Evolutionary conservation across 2,329 filamentous ascomycete species (phyloP).

Genomic region (Talaromyces sp.): DNA sequence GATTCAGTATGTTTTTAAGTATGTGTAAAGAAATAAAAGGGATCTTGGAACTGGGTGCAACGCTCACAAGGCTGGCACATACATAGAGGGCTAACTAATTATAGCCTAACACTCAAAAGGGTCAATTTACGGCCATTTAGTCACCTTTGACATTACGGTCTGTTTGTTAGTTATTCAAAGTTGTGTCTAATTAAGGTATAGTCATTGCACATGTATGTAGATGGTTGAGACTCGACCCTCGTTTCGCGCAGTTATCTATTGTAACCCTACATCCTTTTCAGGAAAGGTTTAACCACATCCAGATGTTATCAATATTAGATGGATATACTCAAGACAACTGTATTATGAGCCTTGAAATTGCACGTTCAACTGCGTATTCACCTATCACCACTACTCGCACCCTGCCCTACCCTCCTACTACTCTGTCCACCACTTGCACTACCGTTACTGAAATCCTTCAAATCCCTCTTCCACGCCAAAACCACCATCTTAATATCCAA

Average conservation of each 20-base stretch:
- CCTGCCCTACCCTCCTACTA: neutral
- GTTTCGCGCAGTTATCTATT: neutral
- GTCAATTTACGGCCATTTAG: neutral
- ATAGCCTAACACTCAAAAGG: neutral
- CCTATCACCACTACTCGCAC: neutral
- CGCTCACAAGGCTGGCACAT: neutral
- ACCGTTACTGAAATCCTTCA: constrained; percentile 1
- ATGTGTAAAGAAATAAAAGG: no score
- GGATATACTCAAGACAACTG: neutral
- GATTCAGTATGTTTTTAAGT: no score
- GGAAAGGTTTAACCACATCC: no score
- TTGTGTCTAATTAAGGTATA: no score
- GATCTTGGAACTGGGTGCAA: neutral
- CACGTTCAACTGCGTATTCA: neutral
- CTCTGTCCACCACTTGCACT: neutral
- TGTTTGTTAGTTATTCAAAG: neutral
- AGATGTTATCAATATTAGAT: neutral
- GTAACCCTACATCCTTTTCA: no score
- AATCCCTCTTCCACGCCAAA: constrained; percentile 19
- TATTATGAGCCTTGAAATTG: neutral
- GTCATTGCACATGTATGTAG: neutral
- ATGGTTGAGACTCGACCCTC: neutral
- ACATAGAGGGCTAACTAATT: neutral
- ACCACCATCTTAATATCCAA: constrained; percentile 21
- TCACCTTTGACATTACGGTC: neutral